These are phyloP conservation scores for Sugiyamaella neomexicana DNA, from an alignment of 1,139 yeast species.

Conservation along the genomic window DNA sequence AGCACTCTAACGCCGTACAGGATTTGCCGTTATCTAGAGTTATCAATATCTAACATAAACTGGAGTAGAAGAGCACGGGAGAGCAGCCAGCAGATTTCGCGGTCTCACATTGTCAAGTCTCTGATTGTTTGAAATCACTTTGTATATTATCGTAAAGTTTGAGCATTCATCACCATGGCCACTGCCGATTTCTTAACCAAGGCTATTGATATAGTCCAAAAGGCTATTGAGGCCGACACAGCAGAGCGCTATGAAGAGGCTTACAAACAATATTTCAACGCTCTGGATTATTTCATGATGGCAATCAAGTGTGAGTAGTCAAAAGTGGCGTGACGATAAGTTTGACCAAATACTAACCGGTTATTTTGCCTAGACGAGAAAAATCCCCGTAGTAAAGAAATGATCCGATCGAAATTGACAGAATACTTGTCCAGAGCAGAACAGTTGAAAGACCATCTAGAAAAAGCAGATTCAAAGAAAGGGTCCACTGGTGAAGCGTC, in stretches of 20 bases:
- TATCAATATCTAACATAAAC: no score
- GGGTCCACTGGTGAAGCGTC: slow-evolving; percentile 49
- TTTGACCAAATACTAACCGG: neutral
- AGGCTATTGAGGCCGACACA: slow-evolving; percentile 93
- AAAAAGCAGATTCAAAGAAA: slow-evolving; percentile 52
- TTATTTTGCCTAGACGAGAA: slow-evolving; percentile 61
- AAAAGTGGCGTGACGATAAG: neutral
- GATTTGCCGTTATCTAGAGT: no score
- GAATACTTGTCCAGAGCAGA: slow-evolving; percentile 94
- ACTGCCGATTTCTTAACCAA: slow-evolving; percentile 84
- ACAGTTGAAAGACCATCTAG: slow-evolving; percentile 86
- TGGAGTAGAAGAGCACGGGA: no score
- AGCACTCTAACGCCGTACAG: no score
- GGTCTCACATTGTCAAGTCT: no score
- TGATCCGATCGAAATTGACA: slow-evolving; percentile 83
- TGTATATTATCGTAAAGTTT: no score
- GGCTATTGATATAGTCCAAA: slow-evolving; percentile 90
- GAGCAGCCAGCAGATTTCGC: no score
- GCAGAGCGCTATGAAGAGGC: slow-evolving; percentile 93
- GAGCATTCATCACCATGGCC: slow-evolving; percentile 42
- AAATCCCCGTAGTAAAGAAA: slow-evolving; percentile 82
- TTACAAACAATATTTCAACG: slow-evolving; percentile 86
- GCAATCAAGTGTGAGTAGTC: slow-evolving; percentile 67
- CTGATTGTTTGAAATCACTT: no score
- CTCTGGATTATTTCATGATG: slow-evolving; percentile 90